Conservation (phyloP, 139 green algal species). For the Chlorokybus atmophyticus region DNA sequence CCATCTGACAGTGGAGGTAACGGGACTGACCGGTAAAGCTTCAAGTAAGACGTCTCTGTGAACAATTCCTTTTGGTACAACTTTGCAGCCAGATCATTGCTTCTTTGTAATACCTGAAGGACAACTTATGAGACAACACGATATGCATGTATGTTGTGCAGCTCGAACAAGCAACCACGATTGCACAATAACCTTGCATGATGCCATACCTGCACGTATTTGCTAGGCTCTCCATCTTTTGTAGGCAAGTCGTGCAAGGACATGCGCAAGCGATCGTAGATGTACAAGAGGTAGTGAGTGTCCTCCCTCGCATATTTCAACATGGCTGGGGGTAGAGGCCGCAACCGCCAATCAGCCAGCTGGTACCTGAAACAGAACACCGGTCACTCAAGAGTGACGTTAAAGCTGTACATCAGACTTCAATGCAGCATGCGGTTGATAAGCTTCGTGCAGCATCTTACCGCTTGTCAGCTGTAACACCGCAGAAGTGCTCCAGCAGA, state of each 20-base stretch:
- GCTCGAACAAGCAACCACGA: neutral
- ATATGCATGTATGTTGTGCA: neutral
- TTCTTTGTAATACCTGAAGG: neutral
- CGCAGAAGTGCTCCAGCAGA: slow-evolving; percentile 63
- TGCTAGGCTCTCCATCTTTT: neutral
- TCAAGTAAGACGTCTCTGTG: slow-evolving; percentile 30
- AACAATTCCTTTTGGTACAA: slow-evolving; percentile 59
- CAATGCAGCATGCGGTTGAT: no score
- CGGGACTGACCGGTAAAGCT: slow-evolving; percentile 18
- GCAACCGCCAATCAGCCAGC: slow-evolving; percentile 84
- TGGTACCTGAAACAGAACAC: slow-evolving; percentile 61
- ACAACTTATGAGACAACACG: neutral
- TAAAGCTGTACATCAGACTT: no score
- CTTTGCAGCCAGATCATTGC: slow-evolving; percentile 1
- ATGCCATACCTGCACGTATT: neutral
- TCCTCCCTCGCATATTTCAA: slow-evolving; percentile 67
- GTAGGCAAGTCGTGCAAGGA: neutral
- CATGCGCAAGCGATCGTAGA: slow-evolving; percentile 57
- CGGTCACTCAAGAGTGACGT: no score
- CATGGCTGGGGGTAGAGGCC: slow-evolving; percentile 62
- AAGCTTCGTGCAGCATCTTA: slow-evolving; percentile 9
- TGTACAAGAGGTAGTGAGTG: slow-evolving; percentile 88
- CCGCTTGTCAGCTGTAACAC: slow-evolving; percentile 28
- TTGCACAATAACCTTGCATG: neutral
- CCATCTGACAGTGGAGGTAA: no score